Evolutionary conservation across 371 early-diverging fungal genomes (phyloP).

Genomic region (Mucor sp.): DNA sequence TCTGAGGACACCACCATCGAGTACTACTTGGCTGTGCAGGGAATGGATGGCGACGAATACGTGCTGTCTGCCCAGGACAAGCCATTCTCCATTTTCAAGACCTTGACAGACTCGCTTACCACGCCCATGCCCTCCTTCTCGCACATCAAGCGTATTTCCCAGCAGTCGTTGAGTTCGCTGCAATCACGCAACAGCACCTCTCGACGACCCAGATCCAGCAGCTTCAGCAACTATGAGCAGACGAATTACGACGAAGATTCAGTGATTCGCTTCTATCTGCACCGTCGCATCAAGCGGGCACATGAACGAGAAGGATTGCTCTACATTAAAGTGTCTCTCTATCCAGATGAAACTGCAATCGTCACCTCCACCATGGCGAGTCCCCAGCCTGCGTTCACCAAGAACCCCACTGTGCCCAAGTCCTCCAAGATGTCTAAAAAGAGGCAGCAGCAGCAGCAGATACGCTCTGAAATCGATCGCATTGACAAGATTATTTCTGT

Average conservation of each 20-base stretch:
- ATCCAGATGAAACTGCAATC: conserved; percentile 32
- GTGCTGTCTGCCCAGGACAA: conserved; percentile 58
- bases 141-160: conserved; percentile 33
- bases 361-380: not conserved
- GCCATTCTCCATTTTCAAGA: conserved; percentile 59
- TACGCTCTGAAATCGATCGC: conserved; percentile 37
- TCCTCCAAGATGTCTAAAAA: conserved; percentile 18
- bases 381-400: conserved; percentile 6
- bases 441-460: conserved; percentile 14
- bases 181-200: conserved; percentile 5
- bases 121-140: conserved; percentile 58
- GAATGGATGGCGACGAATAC: conserved; percentile 64
- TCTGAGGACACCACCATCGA: conserved; percentile 41
- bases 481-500: conserved; percentile 55
- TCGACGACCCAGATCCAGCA: conserved; percentile 42
- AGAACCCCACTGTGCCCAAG: conserved; percentile 21
- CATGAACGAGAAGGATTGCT: conserved; percentile 41
- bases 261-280: conserved; percentile 47
- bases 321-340: conserved; percentile 49
- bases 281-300: conserved; percentile 43
- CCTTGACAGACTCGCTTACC: conserved; percentile 60
- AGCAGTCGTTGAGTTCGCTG: conserved; percentile 17
- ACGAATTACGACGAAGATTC: conserved; percentile 46
- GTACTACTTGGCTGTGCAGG: conserved; percentile 59
- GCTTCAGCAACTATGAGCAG: conserved; percentile 48